Evolutionary conservation across 2,329 filamentous ascomycete species (phyloP), one percentile per base, ranked within the genome.

Genomic region (Dendryphion nanum): DNA sequence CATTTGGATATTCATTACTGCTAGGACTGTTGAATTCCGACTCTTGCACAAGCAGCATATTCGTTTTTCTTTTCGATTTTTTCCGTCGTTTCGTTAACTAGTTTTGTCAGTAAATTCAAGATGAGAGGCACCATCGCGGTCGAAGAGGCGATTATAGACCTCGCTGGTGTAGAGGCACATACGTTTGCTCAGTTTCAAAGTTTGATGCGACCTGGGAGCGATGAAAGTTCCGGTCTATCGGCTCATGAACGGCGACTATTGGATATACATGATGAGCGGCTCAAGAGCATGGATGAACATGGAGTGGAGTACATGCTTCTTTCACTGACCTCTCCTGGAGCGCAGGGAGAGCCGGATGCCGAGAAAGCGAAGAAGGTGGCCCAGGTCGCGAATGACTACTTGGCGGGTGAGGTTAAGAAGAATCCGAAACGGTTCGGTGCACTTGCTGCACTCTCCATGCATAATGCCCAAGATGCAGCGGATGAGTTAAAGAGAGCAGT

Each of bases 401-500:
- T 58, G 3, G 41, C 51, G 4, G 45, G 41, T 18, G 54, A 58
- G 35, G 49, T 53, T 13, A 44, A 46, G 40, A 58, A 58, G 42
- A 58, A 58, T 23, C 51, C 64, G 1, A 35, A 41, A 20, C 39
- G 54, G 24, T 57, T 57, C 30, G 54, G 54, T 15, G 23, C 47
- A 6, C 45, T 58, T n/a, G 55, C 59, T 12, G 55, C 58, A 6
- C 37, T 64, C 10, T 61, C 57, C 4, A 63, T 64, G 61, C 58
- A 63, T 30, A 53, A 61, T 32, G 53, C 58, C 6, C 39, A 53
- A 23, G 52, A 61, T 31, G 61, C 61, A 23, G 53, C 57, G 1
- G 48, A 53, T 2, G 59, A 63, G 33, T 30, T 63, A 24, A 38
- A 47, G 26, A 43, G 61, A 38, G 56, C 59, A 5, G 53, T 64